Evolutionary conservation across 225 moss, liverwort and hornwort species (phyloP).

Genomic region (Bryoerythrophyllum caledonicum): DNA sequence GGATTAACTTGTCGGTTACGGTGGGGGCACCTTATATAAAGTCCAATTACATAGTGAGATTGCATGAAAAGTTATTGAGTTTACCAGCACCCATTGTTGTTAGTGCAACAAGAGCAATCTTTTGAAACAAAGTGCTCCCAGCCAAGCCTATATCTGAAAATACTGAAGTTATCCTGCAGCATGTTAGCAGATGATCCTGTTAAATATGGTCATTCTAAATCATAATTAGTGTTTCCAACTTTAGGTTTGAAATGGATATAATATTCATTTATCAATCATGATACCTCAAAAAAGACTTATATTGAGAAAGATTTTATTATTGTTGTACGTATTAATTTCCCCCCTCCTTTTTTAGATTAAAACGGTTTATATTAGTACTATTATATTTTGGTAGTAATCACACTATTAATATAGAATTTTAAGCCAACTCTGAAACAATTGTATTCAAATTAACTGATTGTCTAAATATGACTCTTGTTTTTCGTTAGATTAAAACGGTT

Average conservation of each 20-base stretch:
- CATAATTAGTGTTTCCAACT: neutral
- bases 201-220: neutral
- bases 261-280: too few species aligned
- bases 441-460: too few species aligned
- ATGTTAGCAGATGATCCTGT: neutral
- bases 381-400: neutral
- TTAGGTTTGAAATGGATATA: neutral
- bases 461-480: too few species aligned
- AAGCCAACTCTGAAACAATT: neutral
- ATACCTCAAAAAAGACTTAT: too few species aligned
- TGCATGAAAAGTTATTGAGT: neutral
- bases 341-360: neutral
- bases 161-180: constrained; percentile 55
- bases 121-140: constrained; percentile 69
- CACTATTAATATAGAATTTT: too few species aligned
- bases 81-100: constrained; percentile 68
- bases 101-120: constrained; percentile 58
- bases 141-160: constrained; percentile 46
- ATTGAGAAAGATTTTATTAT: too few species aligned
- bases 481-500: too few species aligned
- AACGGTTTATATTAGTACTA: neutral
- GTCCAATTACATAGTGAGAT: neutral
- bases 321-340: neutral
- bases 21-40: neutral
- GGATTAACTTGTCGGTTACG: too few species aligned